Evolutionary conservation across 306 rosid genomes (phyloP).

Genomic region (Prunus mume): DNA sequence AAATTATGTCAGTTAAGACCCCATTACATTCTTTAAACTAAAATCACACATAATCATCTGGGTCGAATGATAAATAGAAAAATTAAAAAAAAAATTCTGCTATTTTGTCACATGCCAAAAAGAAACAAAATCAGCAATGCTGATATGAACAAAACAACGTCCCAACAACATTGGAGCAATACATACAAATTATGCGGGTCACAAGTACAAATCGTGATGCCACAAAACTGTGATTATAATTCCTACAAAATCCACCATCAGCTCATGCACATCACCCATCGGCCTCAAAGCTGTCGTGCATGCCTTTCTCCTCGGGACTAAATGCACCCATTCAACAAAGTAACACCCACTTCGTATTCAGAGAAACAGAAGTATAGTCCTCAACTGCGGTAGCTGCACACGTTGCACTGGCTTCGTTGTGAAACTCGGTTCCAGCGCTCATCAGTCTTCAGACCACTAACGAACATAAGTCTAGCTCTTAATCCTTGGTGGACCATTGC

Average conservation of each 20-base stretch:
- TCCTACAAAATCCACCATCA: background rate
- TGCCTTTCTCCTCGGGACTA: background rate
- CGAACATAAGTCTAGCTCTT: background rate
- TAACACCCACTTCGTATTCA: background rate
- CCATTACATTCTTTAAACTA: background rate
- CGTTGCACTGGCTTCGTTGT: background rate
- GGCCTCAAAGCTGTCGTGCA: background rate
- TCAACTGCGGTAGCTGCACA: background rate
- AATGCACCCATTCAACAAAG: background rate
- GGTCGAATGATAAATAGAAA: background rate
- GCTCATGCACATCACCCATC: background rate
- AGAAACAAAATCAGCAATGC: background rate
- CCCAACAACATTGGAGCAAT: background rate
- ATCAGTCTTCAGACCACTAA: background rate
- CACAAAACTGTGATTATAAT: background rate
- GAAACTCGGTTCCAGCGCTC: background rate
- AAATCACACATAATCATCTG: background rate
- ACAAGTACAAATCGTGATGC: background rate
- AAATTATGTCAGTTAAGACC: too few relatives aligned
- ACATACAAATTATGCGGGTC: background rate
- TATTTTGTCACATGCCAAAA: background rate
- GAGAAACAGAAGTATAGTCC: background rate
- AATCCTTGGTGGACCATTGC: slow-evolving; percentile 1
- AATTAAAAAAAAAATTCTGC: background rate
- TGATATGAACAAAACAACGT: background rate